Percentiles rank a stretch among this genome's conserved stretches.
These are phyloP conservation scores for Zygosaccharomyces siamensis DNA, from an alignment of 805 yeast genomes.

Conservation along the genomic window DNA sequence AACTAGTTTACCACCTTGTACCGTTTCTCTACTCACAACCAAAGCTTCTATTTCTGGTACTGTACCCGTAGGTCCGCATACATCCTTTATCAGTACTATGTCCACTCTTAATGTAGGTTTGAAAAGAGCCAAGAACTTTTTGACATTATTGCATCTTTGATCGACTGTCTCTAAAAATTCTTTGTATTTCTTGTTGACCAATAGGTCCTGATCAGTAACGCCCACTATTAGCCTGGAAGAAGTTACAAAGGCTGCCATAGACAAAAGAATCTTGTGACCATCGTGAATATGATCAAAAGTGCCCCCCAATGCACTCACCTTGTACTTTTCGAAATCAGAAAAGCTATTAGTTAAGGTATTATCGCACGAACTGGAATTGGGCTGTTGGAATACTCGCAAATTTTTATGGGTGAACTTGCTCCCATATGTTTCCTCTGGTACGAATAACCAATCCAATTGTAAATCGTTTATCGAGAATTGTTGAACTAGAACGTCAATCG, in stretches of 20 bases:
- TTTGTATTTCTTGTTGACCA: constrained; percentile 68
- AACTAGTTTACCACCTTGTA: constrained; percentile 65
- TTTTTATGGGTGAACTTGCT: constrained; percentile 1
- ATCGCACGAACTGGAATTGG: background rate
- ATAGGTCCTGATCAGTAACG: constrained; percentile 68
- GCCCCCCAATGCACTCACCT: constrained; percentile 75
- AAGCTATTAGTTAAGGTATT: background rate
- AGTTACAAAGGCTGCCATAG: constrained; percentile 64
- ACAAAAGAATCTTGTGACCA: constrained; percentile 84
- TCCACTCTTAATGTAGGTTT: constrained; percentile 46
- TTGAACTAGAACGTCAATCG: constrained; percentile 26
- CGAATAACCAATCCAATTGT: constrained; percentile 21
- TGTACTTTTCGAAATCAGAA: constrained; percentile 26
- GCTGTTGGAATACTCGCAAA: constrained; percentile 6
- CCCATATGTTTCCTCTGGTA: constrained; percentile 6
- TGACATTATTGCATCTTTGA: constrained; percentile 44
- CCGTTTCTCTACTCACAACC: constrained; percentile 76
- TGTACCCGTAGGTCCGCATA: constrained; percentile 91
- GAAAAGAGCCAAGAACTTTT: constrained; percentile 44
- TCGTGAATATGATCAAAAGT: constrained; percentile 96
- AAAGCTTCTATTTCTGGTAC: constrained; percentile 70
- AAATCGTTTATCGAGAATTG: constrained; percentile 9
- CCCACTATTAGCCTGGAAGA: constrained; percentile 63
- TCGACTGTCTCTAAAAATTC: constrained; percentile 59
- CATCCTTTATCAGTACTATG: constrained; percentile 65